Evolutionary conservation across 352 stramenopile species (phyloP), one percentile per base, ranked within the genome.

Genomic region (Aphanomyces cochlioides): DNA sequence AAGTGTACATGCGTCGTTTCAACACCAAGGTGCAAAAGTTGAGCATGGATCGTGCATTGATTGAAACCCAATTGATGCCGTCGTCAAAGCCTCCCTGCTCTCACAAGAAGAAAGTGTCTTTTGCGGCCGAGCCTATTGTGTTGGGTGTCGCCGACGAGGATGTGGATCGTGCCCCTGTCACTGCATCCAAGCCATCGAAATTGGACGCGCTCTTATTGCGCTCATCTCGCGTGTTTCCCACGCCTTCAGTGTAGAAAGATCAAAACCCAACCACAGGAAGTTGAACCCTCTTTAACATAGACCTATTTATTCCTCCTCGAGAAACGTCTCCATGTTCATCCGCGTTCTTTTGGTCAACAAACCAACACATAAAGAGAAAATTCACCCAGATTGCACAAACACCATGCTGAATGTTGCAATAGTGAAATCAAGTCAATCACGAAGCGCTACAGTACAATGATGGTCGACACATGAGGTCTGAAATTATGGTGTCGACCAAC

Each of bases 1-100:
- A 94, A 63, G 91, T 85, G 50, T 94, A 94, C 82, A 92, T 94
- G 86, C 91, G 91, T 74, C 86, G 86, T 66, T 94, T 94, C 74
- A 90, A 85, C 66, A 79, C 92, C 75, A 92, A 94, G 77, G 90
- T 90, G 69, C 84, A 94, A 74, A 83, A 84, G 37, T 76, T 94
- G 21, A 92, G 90, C 78, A 86, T 94, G 39, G 86, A 94, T 53
- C 83, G 90, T 71, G 86, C 86, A 39, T 87, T 94, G 82, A 77
- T 94, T 8, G 83, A 90, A 65, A 84, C 81, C 34, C 50, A 60
- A 4, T 47, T 50, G 64, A 47, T 47, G 15, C 40, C 54, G 5
- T 63, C 64, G 5, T 34, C 54, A 19, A 56, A 47, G 19, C 53
- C 36, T 12, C 53, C 53, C 10, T 47, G 43, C 34, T 41, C 21